A percentile compares a stretch with the other conserved stretches of the same genome.
These are phyloP conservation scores for Colletotrichum zoysiae DNA, from an alignment of 2,329 filamentous ascomycete genomes.

Conservation along the genomic window DNA sequence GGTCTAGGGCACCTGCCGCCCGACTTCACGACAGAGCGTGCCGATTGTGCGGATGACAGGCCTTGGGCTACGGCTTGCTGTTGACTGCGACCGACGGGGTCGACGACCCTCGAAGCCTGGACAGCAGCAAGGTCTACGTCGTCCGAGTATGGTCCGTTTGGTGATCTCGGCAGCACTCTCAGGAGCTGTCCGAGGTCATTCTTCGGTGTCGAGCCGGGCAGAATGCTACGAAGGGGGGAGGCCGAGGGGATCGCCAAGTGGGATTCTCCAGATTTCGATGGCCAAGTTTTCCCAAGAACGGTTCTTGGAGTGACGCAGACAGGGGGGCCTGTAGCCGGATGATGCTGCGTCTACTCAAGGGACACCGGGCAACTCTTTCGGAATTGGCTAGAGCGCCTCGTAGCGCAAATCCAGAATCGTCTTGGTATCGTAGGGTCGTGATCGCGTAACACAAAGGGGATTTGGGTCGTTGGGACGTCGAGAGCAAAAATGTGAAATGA, in stretches of 20 bases:
- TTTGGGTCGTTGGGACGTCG: slow-evolving; percentile 22
- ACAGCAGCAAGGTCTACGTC: slow-evolving; percentile 13
- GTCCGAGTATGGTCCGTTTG: background rate
- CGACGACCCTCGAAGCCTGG: background rate
- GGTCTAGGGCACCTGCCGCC: slow-evolving; percentile 37
- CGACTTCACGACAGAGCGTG: slow-evolving; percentile 28
- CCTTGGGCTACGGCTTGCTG: slow-evolving; percentile 11
- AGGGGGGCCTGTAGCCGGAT: slow-evolving; percentile 36
- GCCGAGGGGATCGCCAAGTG: slow-evolving; percentile 25
- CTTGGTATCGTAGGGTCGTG: slow-evolving; percentile 36
- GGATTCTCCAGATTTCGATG: slow-evolving; percentile 31
- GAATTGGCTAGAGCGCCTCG: slow-evolving; percentile 13
- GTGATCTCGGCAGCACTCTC: slow-evolving; percentile 15
- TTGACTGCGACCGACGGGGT: slow-evolving; percentile 9
- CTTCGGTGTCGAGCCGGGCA: slow-evolving; percentile 8
- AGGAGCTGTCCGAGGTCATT: slow-evolving; percentile 19
- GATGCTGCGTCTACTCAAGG: slow-evolving; percentile 6
- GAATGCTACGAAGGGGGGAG: slow-evolving; percentile 20
- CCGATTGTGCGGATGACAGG: slow-evolving; percentile 36
- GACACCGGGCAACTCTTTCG: background rate
- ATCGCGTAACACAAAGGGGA: slow-evolving; percentile 40
- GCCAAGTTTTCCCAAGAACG: slow-evolving; percentile 23
- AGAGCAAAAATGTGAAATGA: slow-evolving; percentile 37
- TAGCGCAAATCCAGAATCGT: slow-evolving; percentile 22
- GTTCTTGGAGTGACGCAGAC: slow-evolving; percentile 37